Evolutionary conservation across 306 rosid genomes (phyloP).

Genomic region (Cicer judaicum): DNA sequence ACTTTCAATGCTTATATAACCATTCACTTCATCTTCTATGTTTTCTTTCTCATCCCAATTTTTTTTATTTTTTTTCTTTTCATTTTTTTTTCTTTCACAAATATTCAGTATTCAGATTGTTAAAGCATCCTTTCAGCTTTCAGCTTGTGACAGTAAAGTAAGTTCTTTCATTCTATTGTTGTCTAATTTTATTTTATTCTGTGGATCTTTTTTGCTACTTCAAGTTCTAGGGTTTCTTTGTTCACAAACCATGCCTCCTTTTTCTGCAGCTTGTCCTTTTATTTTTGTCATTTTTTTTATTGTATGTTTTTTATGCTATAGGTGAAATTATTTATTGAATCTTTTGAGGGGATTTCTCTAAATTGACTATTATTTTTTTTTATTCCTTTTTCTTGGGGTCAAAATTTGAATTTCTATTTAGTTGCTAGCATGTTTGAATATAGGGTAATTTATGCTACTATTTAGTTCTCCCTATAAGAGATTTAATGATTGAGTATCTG

Average conservation of each 20-base stretch:
- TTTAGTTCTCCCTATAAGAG: conserved; percentile 21
- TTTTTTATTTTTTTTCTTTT: neutral
- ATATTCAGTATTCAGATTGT: conserved; percentile 42
- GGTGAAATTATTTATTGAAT: conserved; percentile 25
- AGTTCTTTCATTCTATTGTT: conserved; percentile 33
- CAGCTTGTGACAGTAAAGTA: conserved; percentile 59
- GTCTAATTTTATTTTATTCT: neutral
- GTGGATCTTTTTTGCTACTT: conserved; percentile 34
- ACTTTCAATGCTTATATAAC: conserved; percentile 46
- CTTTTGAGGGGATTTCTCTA: conserved; percentile 21
- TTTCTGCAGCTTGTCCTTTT: neutral
- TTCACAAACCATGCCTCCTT: neutral
- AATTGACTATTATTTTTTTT: neutral
- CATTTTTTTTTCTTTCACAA: neutral
- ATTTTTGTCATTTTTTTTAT: neutral
- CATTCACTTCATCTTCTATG: conserved; percentile 42
- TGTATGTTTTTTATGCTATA: neutral
- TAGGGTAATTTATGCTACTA: conserved; percentile 26
- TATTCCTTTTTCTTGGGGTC: neutral
- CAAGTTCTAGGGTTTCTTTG: conserved; percentile 44
- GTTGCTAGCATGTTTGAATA: conserved; percentile 24
- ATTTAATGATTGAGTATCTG: conserved; percentile 32
- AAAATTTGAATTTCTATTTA: conserved; percentile 37
- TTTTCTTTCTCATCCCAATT: conserved; percentile 39
- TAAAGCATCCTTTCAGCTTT: conserved; percentile 43